Evolutionary conservation across 2,329 filamentous ascomycete species (phyloP).

Genomic region (Cadophora gregata): DNA sequence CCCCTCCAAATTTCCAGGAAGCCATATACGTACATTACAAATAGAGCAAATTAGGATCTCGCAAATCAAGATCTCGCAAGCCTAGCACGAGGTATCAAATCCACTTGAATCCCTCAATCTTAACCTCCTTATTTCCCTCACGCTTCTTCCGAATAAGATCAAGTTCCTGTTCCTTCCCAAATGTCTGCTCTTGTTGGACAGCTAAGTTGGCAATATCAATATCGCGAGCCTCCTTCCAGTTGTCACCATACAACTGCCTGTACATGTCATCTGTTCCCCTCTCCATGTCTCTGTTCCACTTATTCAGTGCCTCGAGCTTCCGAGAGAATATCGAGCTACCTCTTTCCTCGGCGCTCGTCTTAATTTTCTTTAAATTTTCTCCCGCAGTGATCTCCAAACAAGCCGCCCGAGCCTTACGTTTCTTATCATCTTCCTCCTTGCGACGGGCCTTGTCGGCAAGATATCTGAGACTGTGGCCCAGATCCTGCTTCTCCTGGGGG

Average conservation of each 20-base stretch:
- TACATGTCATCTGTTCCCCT: conserved; percentile 41
- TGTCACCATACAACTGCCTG: conserved; percentile 38
- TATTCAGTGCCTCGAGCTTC: conserved; percentile 32
- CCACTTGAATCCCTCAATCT: conserved; percentile 37
- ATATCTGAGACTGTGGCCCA: conserved; percentile 57
- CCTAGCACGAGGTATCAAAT: conserved; percentile 22
- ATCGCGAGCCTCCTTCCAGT: conserved; percentile 37
- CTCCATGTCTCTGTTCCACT: conserved; percentile 37
- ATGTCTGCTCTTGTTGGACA: conserved; percentile 29
- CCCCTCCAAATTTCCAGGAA: neutral
- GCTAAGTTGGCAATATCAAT: conserved; percentile 28
- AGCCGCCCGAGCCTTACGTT: conserved; percentile 39
- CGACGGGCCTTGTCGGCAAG: conserved; percentile 51
- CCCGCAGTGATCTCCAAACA: conserved; percentile 42
- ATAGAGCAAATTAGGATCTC: neutral
- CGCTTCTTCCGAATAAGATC: conserved; percentile 28
- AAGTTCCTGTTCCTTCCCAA: conserved; percentile 26
- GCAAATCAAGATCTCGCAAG: neutral
- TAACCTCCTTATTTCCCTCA: conserved; percentile 31
- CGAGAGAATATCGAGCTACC: conserved; percentile 30
- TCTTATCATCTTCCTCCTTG: conserved; percentile 45
- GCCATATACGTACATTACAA: neutral
- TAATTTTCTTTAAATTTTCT: conserved; percentile 36
- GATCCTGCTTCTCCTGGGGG: conserved; percentile 38
- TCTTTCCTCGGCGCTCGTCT: conserved; percentile 29